Percentiles rank a stretch among this genome's conserved stretches.
These are phyloP conservation scores for Astragalus membranaceus DNA, from an alignment of 306 rosid genomes.

Conservation along the genomic window DNA sequence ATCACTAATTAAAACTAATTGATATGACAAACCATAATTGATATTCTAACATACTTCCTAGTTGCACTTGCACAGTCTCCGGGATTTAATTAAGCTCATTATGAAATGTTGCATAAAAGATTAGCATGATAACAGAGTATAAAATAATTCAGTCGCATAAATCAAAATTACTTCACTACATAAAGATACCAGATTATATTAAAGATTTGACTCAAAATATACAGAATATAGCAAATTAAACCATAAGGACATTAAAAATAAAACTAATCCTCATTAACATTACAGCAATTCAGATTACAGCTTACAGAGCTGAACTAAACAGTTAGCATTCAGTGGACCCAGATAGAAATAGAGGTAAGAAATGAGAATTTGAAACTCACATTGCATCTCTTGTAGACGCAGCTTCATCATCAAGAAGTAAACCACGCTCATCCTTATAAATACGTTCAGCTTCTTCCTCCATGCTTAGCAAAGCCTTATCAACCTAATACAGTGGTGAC, in stretches of 20 bases:
- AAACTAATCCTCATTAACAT: not conserved
- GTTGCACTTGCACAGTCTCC: not conserved
- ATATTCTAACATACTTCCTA: too few species aligned
- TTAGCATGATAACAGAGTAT: not conserved
- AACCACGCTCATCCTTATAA: conserved; percentile 86
- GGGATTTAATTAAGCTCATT: not conserved
- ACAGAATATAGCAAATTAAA: not conserved
- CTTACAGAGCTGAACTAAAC: not conserved
- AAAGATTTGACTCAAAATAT: not conserved
- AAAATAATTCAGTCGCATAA: not conserved
- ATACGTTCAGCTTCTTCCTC: conserved; percentile 90
- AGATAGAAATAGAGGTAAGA: not conserved
- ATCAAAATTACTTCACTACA: not conserved
- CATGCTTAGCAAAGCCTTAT: conserved; percentile 82
- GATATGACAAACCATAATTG: too few species aligned
- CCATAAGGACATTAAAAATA: not conserved
- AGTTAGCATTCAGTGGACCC: not conserved
- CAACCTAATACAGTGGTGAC: conserved; percentile 47
- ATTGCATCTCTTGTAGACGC: conserved; percentile 96
- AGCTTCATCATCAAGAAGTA: conserved; percentile 89
- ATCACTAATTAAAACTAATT: too few species aligned
- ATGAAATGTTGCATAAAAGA: conserved; percentile 2
- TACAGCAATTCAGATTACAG: not conserved
- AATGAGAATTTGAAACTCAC: conserved; percentile 41
- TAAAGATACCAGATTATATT: not conserved